Base-by-base conservation (phyloP, 148 eudicot species). In the Rhododendron kiyosumense region DNA sequence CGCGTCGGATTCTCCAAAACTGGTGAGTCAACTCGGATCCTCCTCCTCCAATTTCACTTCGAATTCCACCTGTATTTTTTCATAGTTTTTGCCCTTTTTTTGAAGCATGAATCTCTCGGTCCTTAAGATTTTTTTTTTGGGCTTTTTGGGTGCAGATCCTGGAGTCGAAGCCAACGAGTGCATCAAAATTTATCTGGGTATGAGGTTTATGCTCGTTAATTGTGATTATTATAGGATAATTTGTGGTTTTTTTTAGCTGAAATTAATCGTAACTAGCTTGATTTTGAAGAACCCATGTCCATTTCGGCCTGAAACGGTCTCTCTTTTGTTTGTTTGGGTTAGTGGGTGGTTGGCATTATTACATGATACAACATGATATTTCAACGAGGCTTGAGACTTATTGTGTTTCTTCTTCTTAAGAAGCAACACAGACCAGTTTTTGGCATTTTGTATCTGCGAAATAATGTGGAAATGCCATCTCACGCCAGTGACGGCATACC, bases 111-210 rank as follows among this genome's bases (percentile, higher is more conserved):
- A 57, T 65, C 17, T 43, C 36, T 74, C 57, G 32, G 43, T 12
- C 45, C 36, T 28, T 51, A 10, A 32, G 9, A 8, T 14, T 82
- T 15, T 15, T 52, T 54, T 30, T 10, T 84, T 74, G 34, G 76
- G 74, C 24, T 30, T 28, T 71, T 85, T 82, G 80, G 45, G 18
- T 81, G 86, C 90, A 95, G 99, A 94, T 90, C 82, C 90, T 38
- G 99, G 99, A 45, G 86, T 94, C 54, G 95, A 93, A 91, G 92
- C 95, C 5, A 94, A 89, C 59, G 94, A 96, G 17, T 96, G 99
- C 93, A 88, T 96, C 89, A 90, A 90, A 83, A 94, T 96, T 51
- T 95, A 92, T 82, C 84, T 96, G 10, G 98, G 99, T 96, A 86
- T 61, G 87, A 30, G 5, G 65, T 87, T 83, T 49, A 7, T 46